Conservation (phyloP, 148 eudicot species). For the Silene conica region DNA sequence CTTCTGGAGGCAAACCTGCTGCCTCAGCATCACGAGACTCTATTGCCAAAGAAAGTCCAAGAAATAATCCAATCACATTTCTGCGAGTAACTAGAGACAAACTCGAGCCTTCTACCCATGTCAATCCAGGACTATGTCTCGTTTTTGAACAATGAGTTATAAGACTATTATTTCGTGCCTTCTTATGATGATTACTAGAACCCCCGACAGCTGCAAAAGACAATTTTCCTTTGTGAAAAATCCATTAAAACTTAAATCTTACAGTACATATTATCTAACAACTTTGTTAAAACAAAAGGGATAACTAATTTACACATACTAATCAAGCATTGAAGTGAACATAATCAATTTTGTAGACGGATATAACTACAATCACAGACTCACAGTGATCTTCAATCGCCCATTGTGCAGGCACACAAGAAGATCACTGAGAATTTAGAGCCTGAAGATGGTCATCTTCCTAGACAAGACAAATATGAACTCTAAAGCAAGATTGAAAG, state of each 20-base stretch:
- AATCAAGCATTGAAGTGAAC: not conserved
- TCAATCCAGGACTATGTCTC: constrained; percentile 21
- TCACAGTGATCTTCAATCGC: not conserved
- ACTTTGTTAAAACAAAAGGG: not conserved
- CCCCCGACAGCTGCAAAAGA: constrained; percentile 33
- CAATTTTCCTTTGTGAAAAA: constrained; percentile 23
- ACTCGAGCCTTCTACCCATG: constrained; percentile 12
- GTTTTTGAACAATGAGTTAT: constrained; percentile 31
- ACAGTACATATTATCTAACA: not conserved
- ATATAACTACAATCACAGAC: not conserved
- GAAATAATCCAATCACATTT: constrained; percentile 36
- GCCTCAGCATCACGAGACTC: constrained; percentile 39
- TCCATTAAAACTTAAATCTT: not conserved
- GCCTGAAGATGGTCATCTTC: too few relatives aligned
- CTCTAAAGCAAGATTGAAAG: too few relatives aligned
- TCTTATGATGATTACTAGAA: constrained; percentile 16
- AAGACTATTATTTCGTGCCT: constrained; percentile 19
- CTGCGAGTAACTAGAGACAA: constrained; percentile 42
- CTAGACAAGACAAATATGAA: too few relatives aligned
- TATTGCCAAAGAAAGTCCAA: constrained; percentile 48
- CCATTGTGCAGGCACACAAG: too few relatives aligned
- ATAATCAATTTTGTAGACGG: not conserved
- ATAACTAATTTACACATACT: not conserved
- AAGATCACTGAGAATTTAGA: too few relatives aligned
- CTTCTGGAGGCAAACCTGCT: constrained; percentile 87